Conservation (phyloP, 257 asterid species). For the Gentiana straminea region DNA sequence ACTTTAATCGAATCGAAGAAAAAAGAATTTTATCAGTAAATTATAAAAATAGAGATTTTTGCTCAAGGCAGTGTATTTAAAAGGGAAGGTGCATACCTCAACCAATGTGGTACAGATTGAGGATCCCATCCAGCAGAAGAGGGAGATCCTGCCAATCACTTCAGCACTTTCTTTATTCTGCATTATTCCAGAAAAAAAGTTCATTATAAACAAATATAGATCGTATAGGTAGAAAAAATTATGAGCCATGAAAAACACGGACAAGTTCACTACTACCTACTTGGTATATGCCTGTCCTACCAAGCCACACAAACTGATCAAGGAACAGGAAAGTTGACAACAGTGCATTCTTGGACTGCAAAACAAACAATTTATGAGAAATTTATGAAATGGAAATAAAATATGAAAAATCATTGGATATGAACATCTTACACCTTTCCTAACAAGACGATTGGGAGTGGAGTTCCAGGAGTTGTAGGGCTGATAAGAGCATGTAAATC, state of each 20-base stretch:
- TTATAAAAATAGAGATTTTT: not conserved
- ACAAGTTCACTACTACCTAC: conserved; percentile 20
- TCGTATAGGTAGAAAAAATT: not conserved
- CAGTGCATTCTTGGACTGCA: conserved; percentile 85
- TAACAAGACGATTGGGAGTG: conserved; percentile 63
- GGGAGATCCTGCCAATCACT: conserved; percentile 69
- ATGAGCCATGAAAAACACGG: not conserved
- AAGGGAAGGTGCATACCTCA: conserved; percentile 25
- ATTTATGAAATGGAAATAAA: not conserved
- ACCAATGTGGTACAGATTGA: conserved; percentile 59
- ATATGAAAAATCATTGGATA: conserved; percentile 4
- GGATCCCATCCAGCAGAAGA: conserved; percentile 82
- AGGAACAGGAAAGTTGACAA: conserved; percentile 77
- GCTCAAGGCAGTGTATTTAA: not conserved
- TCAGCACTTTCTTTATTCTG: conserved; percentile 78
- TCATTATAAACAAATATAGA: not conserved
- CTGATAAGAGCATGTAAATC: conserved; percentile 80
- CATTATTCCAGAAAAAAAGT: conserved; percentile 5
- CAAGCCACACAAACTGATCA: conserved; percentile 87
- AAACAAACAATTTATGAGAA: conserved; percentile 2
- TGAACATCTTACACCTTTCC: conserved; percentile 49
- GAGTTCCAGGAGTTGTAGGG: conserved; percentile 85
- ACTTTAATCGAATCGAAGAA: conserved; percentile 20
- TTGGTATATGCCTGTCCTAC: conserved; percentile 86
- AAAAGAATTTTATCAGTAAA: not conserved